Evolutionary conservation across 345 rosid species (phyloP).

Genomic region (Balakata baccata): DNA sequence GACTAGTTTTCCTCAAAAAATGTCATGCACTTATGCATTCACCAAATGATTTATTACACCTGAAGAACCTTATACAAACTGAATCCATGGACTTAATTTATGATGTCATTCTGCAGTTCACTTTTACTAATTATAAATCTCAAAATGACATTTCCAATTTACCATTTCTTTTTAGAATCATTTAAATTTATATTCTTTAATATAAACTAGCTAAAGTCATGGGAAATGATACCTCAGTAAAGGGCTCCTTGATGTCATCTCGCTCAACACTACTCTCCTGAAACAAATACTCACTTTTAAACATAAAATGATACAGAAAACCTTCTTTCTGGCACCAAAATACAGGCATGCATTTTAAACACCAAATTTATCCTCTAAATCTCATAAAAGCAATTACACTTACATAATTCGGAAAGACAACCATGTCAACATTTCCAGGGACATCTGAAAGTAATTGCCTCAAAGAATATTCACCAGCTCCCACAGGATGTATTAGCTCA

Average conservation of each 20-base stretch:
- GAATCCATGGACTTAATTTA: neutral
- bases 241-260: slow-evolving; percentile 83
- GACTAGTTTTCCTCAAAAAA: too few species aligned
- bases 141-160: neutral
- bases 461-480: slow-evolving; percentile 73
- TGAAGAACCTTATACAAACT: neutral
- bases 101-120: neutral
- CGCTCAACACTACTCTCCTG: slow-evolving; percentile 94
- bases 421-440: slow-evolving; percentile 67
- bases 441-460: slow-evolving; percentile 63
- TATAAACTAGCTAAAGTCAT: neutral
- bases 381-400: slow-evolving; percentile 35
- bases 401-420: slow-evolving; percentile 87
- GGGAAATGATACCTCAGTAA: slow-evolving; percentile 63
- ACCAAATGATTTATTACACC: neutral
- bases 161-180: neutral
- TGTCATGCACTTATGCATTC: too few species aligned
- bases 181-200: neutral
- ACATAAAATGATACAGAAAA: slow-evolving; percentile 7
- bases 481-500: slow-evolving; percentile 82
- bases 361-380: slow-evolving; percentile 1
- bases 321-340: slow-evolving; percentile 8
- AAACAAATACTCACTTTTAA: slow-evolving; percentile 28
- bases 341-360: neutral
- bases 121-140: neutral